Evolutionary conservation across 2,329 filamentous ascomycete genomes (phyloP), one percentile per base, ranked within the genome.

Genomic region (Cladosporium sp.): DNA sequence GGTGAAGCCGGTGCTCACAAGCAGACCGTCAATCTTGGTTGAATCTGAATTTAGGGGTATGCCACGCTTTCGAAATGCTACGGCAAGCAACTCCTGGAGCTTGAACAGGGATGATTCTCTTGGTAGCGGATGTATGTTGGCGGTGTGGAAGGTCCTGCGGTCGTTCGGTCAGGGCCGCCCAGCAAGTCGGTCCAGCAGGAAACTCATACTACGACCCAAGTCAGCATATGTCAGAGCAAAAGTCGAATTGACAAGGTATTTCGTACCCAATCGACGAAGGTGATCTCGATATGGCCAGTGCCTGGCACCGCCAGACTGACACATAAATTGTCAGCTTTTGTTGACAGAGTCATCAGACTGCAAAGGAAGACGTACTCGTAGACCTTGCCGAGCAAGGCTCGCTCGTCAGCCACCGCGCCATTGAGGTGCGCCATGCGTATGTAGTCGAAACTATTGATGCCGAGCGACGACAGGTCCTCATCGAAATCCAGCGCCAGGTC

Each of bases 241-340:
- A 4, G 1, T 18, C n/a, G 1, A 0, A 24, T 5, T 12, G 41
- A 11, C n/a, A 10, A 3, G n/a, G 8, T 47, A 10, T 21, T 8
- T 47, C n/a, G 8, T 34, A 18, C 32, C 59, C 59, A 61, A 26
- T 61, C 59, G 18, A 61, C n/a, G 59, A 51, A 61, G 3, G 18
- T 61, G 8, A 51, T 21, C 59, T 61, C 59, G n/a, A 61, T 51
- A 7, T 32, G 24, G 1, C 59, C 59, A 3, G 59, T 61, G 15
- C 8, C 59, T 5, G 59, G 59, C 14, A 36, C 59, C 6, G 41
- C 28, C n/a, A 61, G 7, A n/a, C 55, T 58, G 4, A 12, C 1
- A 12, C 5, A 24, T 14, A 11, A 0, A 24, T 15, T 11, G 4
- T 58, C 24, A 58, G 55, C n/a, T 21, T 4, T 10, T 2, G 11